These are phyloP conservation scores for Neurospora sp. DNA, from an alignment of 495 filamentous ascomycete genomes.

Conservation along the genomic window DNA sequence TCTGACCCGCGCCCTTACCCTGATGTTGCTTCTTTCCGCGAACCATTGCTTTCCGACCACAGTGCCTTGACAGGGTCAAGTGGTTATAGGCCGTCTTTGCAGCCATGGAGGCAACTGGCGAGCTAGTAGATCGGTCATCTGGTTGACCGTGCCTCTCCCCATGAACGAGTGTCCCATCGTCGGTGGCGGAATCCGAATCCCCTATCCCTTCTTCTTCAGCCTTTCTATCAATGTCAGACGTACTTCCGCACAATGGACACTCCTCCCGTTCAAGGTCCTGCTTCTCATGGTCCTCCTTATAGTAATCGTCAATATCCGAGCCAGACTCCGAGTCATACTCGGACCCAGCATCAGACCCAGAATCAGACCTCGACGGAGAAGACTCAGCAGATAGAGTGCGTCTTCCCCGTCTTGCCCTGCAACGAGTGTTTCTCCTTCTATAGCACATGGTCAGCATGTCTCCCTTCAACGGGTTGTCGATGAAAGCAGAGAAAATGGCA, in stretches of 20 bases:
- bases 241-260: background rate
- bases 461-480: background rate
- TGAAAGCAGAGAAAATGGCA: constrained; percentile 2
- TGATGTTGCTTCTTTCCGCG: background rate
- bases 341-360: background rate
- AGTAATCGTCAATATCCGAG: background rate
- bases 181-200: background rate
- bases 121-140: background rate
- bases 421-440: constrained; percentile 70
- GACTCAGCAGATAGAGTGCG: constrained; percentile 63
- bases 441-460: constrained; percentile 11
- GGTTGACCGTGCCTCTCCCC: background rate
- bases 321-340: background rate
- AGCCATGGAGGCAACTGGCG: background rate
- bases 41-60: background rate
- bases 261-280: background rate
- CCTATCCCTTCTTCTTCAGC: background rate
- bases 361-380: background rate
- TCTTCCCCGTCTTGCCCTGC: constrained; percentile 83
- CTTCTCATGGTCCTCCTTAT: background rate
- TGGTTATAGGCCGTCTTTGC: background rate
- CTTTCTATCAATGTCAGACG: background rate
- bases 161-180: background rate
- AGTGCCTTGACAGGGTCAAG: background rate
- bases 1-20: background rate